Base-by-base conservation (phyloP, 2,329 filamentous ascomycete genomes). In the Xylariaceae sp. region DNA sequence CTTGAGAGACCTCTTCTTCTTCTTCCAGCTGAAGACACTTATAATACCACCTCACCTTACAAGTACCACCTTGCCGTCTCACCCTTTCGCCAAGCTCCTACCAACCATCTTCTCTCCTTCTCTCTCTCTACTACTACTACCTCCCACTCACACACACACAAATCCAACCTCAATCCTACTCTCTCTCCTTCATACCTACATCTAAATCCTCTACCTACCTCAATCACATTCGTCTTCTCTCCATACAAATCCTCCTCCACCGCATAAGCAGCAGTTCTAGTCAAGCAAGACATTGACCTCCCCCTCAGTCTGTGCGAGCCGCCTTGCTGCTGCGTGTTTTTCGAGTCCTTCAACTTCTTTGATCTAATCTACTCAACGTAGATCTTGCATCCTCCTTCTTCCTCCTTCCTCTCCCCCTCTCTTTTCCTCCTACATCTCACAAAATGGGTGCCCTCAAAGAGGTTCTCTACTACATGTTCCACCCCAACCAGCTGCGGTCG, bases 401-500 rank as follows among this genome's bases (percentile, higher is more conserved):
- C 17, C 23, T 10, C 15, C 39, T 15, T 50, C 34, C 9, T 44
- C n/a, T 18, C 35, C 45, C 35, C 45, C 50, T 35, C 51, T 34
- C 51, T 3, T 8, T 13, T 48, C 6, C 35, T 37, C 54, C 48
- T 34, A 30, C 23, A 30, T 30, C 23, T 30, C 23, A 30, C 44
- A 66, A 71, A 63, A 88, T 88, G 85, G 82, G 79, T 64, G 74
- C 73, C 56, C 69, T 76, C 56, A 72, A 69, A 58, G 80, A 84
- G 67, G 74, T 85, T 61, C 71, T 89, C 64, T 94, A 93, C 78
- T 89, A 86, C 70, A 74, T 86, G 60, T 77, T 89, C 66, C 92
- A 95, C 75, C 88, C 90, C 42, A 81, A 81, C 66, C 82, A 96
- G 78, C 78, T 96, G 73, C 86, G 90, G 71, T 82, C 88, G 51